Percentiles rank a stretch among this genome's conserved stretches.
phyloP scores from a whole-genome alignment of 2,329 filamentous ascomycete genomes.

The Pseudogymnoascus sp. region DNA sequence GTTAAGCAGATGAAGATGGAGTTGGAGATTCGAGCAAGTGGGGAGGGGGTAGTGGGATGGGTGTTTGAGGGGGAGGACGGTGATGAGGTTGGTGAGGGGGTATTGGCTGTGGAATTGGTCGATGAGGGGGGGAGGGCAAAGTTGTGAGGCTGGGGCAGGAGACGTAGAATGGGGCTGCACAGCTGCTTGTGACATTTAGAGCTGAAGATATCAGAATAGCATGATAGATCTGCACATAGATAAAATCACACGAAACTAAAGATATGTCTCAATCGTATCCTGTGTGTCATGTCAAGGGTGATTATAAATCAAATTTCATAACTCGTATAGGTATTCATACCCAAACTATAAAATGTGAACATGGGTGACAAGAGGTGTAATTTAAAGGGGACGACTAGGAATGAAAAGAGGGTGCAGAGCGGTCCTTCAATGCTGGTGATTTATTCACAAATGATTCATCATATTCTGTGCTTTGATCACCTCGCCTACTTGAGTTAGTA shows the following conservation, averaged over 20 bases:
- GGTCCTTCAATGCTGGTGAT: neutral
- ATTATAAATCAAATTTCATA: neutral
- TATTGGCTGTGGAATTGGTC: constrained; percentile 19
- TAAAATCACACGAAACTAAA: neutral
- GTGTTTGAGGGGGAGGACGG: constrained; percentile 27
- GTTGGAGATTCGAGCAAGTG: constrained; percentile 46
- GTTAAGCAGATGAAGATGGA: constrained; percentile 67
- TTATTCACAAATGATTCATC: constrained; percentile 20
- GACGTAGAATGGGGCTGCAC: neutral
- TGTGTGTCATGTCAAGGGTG: neutral
- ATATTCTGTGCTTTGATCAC: constrained; percentile 27
- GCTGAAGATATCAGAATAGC: neutral
- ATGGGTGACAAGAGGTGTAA: neutral
- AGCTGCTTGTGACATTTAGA: neutral
- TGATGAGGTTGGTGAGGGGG: constrained; percentile 26
- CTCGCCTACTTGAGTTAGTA: constrained; percentile 22
- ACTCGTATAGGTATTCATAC: neutral
- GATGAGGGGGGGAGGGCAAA: neutral
- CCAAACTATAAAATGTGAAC: neutral
- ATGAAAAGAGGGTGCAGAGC: neutral
- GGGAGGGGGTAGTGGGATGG: constrained; percentile 24
- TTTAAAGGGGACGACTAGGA: neutral
- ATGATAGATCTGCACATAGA: neutral
- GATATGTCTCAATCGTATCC: neutral
- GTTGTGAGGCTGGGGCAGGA: neutral